phyloP scores from a whole-genome alignment of 1,139 yeast genomes.

The Eremothecium coryli region DNA sequence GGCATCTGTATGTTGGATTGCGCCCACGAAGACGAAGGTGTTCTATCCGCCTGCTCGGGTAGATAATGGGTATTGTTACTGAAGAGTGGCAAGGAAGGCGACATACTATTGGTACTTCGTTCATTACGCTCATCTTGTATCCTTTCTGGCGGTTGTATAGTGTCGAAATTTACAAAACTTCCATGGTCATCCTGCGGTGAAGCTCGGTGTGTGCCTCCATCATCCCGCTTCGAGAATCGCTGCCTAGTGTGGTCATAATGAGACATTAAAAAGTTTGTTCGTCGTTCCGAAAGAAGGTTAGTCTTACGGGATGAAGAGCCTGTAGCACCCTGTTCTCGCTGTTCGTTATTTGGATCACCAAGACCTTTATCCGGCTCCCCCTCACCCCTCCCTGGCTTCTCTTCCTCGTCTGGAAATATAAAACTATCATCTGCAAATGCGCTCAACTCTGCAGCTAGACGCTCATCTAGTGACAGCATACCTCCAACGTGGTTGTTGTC shows the following conservation, averaged over 20 bases:
- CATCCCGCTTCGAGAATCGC: conserved; percentile 23
- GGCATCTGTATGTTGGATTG: conserved; percentile 24
- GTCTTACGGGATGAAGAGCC: conserved; percentile 11
- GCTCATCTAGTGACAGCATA: conserved; percentile 48
- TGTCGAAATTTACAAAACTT: conserved; percentile 24
- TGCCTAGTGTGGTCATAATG: conserved; percentile 28
- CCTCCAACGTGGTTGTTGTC: conserved; percentile 1
- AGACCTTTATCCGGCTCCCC: conserved; percentile 10
- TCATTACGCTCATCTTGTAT: too few relatives aligned
- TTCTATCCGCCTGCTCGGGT: conserved; percentile 4
- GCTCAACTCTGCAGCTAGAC: conserved; percentile 60
- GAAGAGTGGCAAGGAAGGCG: background rate
- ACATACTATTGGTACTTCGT: background rate
- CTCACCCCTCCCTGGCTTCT: conserved; percentile 31
- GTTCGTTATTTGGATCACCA: background rate
- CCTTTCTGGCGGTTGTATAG: conserved; percentile 22
- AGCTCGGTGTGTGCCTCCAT: conserved; percentile 6
- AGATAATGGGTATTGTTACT: too few relatives aligned
- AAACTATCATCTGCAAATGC: conserved; percentile 75
- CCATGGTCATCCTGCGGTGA: conserved; percentile 23
- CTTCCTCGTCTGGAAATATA: conserved; percentile 70
- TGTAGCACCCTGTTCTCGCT: conserved; percentile 1
- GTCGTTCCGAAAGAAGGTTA: conserved; percentile 25
- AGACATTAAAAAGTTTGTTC: conserved; percentile 26
- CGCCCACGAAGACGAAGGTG: conserved; percentile 5